Conservation (phyloP, 352 stramenopile genomes). For the Phytophthora cryptogea region DNA sequence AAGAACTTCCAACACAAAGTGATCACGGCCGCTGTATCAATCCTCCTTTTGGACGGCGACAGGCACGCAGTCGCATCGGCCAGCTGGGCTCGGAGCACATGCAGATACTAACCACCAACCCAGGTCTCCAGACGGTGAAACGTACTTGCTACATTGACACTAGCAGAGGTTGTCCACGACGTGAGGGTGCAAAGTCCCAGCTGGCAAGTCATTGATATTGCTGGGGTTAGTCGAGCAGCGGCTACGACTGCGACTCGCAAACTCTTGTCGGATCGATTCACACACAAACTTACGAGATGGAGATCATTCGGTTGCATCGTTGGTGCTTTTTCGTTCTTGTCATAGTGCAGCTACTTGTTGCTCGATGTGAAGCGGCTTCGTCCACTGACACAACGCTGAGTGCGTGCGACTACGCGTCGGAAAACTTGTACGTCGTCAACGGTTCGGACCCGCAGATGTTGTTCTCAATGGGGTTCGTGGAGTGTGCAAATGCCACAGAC, state of each 20-base stretch:
- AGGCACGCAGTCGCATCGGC: slow-evolving; percentile 22
- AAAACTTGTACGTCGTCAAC: slow-evolving; percentile 45
- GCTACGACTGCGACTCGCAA: slow-evolving; percentile 18
- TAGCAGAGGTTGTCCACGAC: slow-evolving; percentile 14
- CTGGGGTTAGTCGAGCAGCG: neutral
- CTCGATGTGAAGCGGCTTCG: slow-evolving; percentile 10
- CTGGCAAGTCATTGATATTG: slow-evolving; percentile 19
- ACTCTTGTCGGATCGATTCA: slow-evolving; percentile 10
- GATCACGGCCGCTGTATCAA: slow-evolving; percentile 10
- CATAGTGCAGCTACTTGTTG: slow-evolving; percentile 14
- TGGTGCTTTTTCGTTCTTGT: slow-evolving; percentile 8
- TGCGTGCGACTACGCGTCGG: slow-evolving; percentile 23
- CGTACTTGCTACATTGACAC: slow-evolving; percentile 23
- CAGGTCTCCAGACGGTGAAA: slow-evolving; percentile 20
- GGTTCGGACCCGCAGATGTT: slow-evolving; percentile 13
- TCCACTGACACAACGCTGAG: slow-evolving; percentile 19
- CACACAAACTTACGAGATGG: slow-evolving; percentile 18
- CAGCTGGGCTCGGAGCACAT: slow-evolving; percentile 19
- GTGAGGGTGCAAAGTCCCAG: slow-evolving; percentile 27
- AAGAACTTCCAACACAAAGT: slow-evolving; percentile 1
- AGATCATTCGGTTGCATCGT: neutral
- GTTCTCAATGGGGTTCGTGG: slow-evolving; percentile 41
- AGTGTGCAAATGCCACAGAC: slow-evolving; percentile 28
- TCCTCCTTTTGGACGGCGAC: slow-evolving; percentile 5
- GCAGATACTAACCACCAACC: slow-evolving; percentile 12